Conservation (phyloP, 495 filamentous ascomycete genomes). For the Bombardia bombarda region DNA sequence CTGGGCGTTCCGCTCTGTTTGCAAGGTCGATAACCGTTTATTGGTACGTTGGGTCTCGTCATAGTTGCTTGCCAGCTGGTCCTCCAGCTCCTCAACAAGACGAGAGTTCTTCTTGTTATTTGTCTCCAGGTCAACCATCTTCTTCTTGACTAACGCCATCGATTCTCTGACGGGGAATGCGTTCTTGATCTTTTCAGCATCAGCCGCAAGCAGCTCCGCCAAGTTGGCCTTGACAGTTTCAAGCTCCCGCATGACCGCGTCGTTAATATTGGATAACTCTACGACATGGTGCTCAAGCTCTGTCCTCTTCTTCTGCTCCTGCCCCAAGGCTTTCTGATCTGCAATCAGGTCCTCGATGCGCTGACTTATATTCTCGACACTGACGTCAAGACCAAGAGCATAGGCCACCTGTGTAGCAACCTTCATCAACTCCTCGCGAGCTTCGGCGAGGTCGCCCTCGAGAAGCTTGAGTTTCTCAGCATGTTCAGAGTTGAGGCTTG, state of each 20-base stretch:
- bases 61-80: conserved; percentile 90
- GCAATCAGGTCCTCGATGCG: conserved; percentile 44
- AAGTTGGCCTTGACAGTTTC: conserved; percentile 41
- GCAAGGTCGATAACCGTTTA: conserved; percentile 63
- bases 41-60: conserved; percentile 84
- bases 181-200: conserved; percentile 35
- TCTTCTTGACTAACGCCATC: conserved; percentile 63
- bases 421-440: conserved; percentile 59
- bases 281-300: conserved; percentile 40
- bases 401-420: conserved; percentile 49
- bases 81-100: conserved; percentile 91
- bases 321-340: conserved; percentile 38
- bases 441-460: conserved; percentile 60
- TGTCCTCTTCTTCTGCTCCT: conserved; percentile 48
- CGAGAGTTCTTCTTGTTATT: conserved; percentile 76
- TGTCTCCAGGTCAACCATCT: conserved; percentile 54
- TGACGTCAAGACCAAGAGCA: conserved; percentile 45
- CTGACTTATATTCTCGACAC: conserved; percentile 46
- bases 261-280: conserved; percentile 46
- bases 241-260: conserved; percentile 47
- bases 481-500: conserved; percentile 45
- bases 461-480: conserved; percentile 52
- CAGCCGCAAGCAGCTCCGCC: conserved; percentile 33
- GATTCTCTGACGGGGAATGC: conserved; percentile 56
- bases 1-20: conserved; percentile 57